Base-by-base conservation (phyloP, 2,329 filamentous ascomycete species). In the Didymella sp. region DNA sequence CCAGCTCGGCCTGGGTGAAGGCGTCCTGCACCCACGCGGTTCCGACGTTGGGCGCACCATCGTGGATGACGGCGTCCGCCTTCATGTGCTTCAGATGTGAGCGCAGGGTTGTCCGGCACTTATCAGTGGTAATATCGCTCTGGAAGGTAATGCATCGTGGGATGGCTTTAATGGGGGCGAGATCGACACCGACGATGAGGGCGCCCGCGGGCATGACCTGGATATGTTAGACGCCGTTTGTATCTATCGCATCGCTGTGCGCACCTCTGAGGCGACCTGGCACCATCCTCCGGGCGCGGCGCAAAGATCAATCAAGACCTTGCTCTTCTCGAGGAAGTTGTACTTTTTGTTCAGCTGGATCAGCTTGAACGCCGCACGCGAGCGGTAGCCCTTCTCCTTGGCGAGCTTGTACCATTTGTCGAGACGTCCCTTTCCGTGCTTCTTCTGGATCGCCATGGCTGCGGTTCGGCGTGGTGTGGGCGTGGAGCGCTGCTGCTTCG, bases 291-390 rank as follows among this genome's bases (percentile, higher is more conserved):
- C 95, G 28, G 95, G 95, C 19, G 95, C 95, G 64, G 95, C 95
- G 80, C 95, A 99, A 74, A 99, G 89, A 88, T 99, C 96, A 76
- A 99, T 84, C 60, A 97, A 82, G 70, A 98, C 95, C 82, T 91
- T 96, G 79, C 92, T 96, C 83, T 96, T 94, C 78, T 98, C 92
- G 68, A 99, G 82, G 78, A 99, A 99, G 67, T 92, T 91, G 89
- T 96, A 99, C 77, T 97, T 98, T 80, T 98, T 97, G 82, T 99
- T 99, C 70, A 99, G 82, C 77, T 99, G 94, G 67, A 99, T 94
- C 69, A 99, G 81, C 81, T 99, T 99, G 85, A 98, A 98, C 54
- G 95, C 93, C 68, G 95, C 93, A 84, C 95, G 87, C 60, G 95
- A 94, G 72, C 95, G 85, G 76, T 97, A 99, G 61, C 95, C 95